Evolutionary conservation across 2,329 filamentous ascomycete species (phyloP).

Genomic region (Lasiodiplodia hormozganensis): DNA sequence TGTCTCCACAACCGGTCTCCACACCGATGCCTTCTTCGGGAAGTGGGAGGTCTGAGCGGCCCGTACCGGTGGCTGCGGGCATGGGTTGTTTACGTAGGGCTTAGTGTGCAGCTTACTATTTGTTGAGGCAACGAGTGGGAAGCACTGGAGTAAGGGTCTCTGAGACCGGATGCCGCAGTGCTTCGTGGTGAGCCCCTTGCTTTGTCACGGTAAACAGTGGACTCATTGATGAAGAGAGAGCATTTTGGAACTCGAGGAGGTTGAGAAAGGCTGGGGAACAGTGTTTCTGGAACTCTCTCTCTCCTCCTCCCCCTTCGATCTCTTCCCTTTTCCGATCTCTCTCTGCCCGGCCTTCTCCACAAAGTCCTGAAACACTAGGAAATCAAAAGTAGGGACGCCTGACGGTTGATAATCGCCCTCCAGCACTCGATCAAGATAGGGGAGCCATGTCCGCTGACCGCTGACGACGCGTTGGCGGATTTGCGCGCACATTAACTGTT

Average conservation of each 20-base stretch:
- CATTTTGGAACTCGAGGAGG: too few species aligned
- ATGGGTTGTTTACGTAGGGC: not conserved
- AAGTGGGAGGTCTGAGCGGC: slow-evolving; percentile 1
- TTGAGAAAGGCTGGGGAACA: too few species aligned
- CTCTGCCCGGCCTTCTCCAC: not conserved
- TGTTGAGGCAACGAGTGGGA: not conserved
- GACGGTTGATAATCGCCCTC: not conserved
- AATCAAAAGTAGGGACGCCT: not conserved
- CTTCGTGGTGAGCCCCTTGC: not conserved
- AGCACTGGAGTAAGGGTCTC: not conserved
- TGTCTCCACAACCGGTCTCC: slow-evolving; percentile 1
- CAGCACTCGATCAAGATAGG: not conserved
- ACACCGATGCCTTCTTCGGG: not conserved
- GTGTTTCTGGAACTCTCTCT: not conserved
- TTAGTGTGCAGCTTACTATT: not conserved
- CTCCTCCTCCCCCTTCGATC: not conserved
- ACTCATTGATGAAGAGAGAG: too few species aligned
- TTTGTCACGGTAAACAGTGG: too few species aligned
- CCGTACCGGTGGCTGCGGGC: not conserved
- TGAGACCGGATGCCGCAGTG: not conserved
- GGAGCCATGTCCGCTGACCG: not conserved
- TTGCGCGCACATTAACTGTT: not conserved
- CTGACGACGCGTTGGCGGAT: not conserved
- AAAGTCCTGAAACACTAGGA: not conserved
- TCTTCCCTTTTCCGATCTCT: not conserved